Evolutionary conservation across 192 early-diverging fungal genomes (phyloP).

Genomic region (Rhizoclosmatium globosum): DNA sequence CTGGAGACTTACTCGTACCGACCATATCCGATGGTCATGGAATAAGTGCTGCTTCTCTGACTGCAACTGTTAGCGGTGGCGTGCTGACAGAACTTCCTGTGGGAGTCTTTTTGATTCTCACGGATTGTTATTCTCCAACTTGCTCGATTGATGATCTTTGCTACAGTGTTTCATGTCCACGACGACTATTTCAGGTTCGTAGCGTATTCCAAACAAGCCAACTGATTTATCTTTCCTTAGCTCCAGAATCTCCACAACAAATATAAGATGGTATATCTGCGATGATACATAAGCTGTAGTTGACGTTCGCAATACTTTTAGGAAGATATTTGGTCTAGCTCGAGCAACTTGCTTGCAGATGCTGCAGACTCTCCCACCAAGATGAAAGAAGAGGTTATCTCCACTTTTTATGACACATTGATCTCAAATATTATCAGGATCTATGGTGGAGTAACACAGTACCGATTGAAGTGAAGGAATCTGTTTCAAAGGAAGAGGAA

Average conservation of each 20-base stretch:
- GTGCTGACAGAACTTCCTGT: slow-evolving; percentile 59
- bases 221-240: too few species aligned
- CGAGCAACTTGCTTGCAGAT: neutral
- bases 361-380: neutral
- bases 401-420: too few species aligned
- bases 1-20: neutral
- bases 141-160: slow-evolving; percentile 83
- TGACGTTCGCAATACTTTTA: too few species aligned
- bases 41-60: neutral
- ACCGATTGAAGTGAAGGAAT: slow-evolving; percentile 73
- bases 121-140: slow-evolving; percentile 94
- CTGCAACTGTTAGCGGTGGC: slow-evolving; percentile 27
- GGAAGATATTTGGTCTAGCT: neutral
- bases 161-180: slow-evolving; percentile 90
- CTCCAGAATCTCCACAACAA: too few species aligned
- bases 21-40: neutral
- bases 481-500: slow-evolving; percentile 76
- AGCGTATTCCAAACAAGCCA: too few species aligned
- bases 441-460: slow-evolving; percentile 88
- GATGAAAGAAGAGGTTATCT: too few species aligned
- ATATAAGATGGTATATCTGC: too few species aligned
- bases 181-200: slow-evolving; percentile 73
- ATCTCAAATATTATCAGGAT: neutral
- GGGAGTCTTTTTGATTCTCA: slow-evolving; percentile 90
- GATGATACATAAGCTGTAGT: too few species aligned